phyloP scores from a whole-genome alignment of 1,139 yeast genomes.

The Geotrichum reessii region DNA sequence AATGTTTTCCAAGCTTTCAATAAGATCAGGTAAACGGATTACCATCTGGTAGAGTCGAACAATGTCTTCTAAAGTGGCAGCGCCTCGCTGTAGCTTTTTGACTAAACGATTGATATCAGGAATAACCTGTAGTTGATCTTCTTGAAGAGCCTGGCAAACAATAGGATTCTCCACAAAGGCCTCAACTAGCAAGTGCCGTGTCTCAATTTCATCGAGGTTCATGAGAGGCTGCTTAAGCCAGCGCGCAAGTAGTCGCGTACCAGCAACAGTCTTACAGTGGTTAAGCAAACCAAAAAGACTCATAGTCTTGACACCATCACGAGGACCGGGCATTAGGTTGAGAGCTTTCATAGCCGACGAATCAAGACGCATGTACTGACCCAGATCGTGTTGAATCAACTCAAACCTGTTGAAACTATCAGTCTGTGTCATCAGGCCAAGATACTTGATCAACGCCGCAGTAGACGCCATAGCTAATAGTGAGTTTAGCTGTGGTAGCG shows the following conservation, averaged over 20 bases:
- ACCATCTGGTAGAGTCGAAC: slow-evolving; percentile 83
- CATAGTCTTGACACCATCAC: slow-evolving; percentile 47
- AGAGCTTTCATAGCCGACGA: slow-evolving; percentile 84
- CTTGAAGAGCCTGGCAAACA: slow-evolving; percentile 58
- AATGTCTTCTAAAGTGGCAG: slow-evolving; percentile 71
- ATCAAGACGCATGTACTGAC: slow-evolving; percentile 81
- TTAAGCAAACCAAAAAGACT: slow-evolving; percentile 79
- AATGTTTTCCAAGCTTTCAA: slow-evolving; percentile 44
- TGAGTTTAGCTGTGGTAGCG: slow-evolving; percentile 54
- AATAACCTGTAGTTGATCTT: slow-evolving; percentile 60
- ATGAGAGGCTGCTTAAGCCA: slow-evolving; percentile 96
- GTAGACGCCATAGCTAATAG: slow-evolving; percentile 49
- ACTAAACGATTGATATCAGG: slow-evolving; percentile 79
- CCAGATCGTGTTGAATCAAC: slow-evolving; percentile 61
- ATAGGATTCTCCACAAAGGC: slow-evolving; percentile 60
- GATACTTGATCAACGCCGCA: slow-evolving; percentile 56
- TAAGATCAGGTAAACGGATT: slow-evolving; percentile 60
- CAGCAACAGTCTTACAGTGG: slow-evolving; percentile 81
- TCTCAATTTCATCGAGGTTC: slow-evolving; percentile 49
- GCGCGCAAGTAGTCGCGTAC: slow-evolving; percentile 76
- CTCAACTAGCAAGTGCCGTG: slow-evolving; percentile 70
- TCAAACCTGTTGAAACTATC: slow-evolving; percentile 46
- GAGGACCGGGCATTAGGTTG: slow-evolving; percentile 66
- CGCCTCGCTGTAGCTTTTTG: slow-evolving; percentile 53
- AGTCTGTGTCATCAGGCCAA: slow-evolving; percentile 54